Conservation (phyloP, 225 moss, liverwort and hornwort genomes). For the Neckera pumila region DNA sequence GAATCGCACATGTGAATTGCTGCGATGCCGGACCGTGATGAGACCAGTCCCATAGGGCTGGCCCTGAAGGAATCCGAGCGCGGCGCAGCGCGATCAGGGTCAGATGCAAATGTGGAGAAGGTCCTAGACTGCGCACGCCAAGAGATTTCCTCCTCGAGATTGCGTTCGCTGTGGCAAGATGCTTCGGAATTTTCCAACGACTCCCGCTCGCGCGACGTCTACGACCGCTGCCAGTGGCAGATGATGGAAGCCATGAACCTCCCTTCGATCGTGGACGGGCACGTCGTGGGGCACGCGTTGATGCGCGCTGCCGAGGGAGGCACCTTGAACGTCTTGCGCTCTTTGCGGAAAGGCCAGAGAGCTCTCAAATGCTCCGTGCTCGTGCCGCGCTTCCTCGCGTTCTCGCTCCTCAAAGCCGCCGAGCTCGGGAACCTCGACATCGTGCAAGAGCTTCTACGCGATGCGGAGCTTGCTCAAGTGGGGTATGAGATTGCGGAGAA, state of each 20-base stretch:
- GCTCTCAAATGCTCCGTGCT: constrained; percentile 10
- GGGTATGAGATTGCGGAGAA: constrained; percentile 10
- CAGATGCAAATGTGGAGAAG: not conserved
- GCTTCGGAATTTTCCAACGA: not conserved
- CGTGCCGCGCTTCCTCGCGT: constrained; percentile 14
- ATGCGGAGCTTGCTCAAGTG: not conserved
- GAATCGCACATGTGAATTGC: not conserved
- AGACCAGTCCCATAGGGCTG: not conserved
- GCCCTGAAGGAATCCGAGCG: constrained; percentile 21
- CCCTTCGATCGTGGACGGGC: constrained; percentile 4
- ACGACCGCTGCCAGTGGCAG: not conserved
- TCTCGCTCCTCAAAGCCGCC: constrained; percentile 14
- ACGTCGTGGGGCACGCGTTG: constrained; percentile 25
- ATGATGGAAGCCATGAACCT: not conserved
- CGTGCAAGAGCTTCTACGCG: constrained; percentile 10
- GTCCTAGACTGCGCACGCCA: constrained; percentile 5
- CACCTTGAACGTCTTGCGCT: not conserved
- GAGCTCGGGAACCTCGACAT: constrained; percentile 8
- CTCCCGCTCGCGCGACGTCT: not conserved
- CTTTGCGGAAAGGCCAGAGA: not conserved
- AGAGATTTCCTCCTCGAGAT: not conserved
- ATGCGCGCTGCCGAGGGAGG: constrained; percentile 13
- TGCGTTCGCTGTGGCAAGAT: constrained; percentile 19
- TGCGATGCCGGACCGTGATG: constrained; percentile 8
- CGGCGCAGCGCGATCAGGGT: not conserved